Evolutionary conservation across 2,329 filamentous ascomycete species (phyloP).

Genomic region (Calonectria hawksworthii): DNA sequence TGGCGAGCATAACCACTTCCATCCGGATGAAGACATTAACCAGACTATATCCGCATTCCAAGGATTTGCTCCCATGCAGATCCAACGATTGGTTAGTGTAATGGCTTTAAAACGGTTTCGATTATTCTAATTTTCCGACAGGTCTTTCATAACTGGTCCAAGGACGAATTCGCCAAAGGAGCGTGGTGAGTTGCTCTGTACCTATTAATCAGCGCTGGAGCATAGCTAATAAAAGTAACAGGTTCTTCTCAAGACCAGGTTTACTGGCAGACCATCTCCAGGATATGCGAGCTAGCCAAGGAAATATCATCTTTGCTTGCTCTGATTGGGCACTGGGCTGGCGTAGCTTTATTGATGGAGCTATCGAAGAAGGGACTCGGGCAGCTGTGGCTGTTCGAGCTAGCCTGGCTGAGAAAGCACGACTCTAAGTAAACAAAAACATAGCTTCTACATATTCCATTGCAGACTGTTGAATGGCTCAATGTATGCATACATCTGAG

Average conservation of each 20-base stretch:
- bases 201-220: not conserved
- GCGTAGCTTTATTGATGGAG: constrained; percentile 65
- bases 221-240: constrained; percentile 1
- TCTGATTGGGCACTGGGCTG: constrained; percentile 65
- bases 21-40: constrained; percentile 58
- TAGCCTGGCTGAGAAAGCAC: not conserved
- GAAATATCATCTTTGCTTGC: constrained; percentile 61
- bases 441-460: not conserved
- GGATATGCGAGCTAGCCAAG: constrained; percentile 57
- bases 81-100: constrained; percentile 44
- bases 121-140: not conserved
- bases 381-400: constrained; percentile 41
- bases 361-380: constrained; percentile 59
- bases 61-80: constrained; percentile 50
- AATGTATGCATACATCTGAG: not conserved
- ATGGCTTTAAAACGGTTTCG: accelerated
- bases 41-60: constrained; percentile 49
- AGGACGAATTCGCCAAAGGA: constrained; percentile 61
- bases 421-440: not conserved
- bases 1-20: constrained; percentile 56
- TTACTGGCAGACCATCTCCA: constrained; percentile 55
- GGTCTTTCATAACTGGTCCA: constrained; percentile 64
- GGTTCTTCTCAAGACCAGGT: constrained; percentile 56
- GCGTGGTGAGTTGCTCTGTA: constrained; percentile 48
- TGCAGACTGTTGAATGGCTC: not conserved